A percentile compares a stretch with the other conserved stretches of the same genome.
Evolutionary conservation across 768 basidiomycete genomes (phyloP).

Genomic region (Tricholoma terreum): DNA sequence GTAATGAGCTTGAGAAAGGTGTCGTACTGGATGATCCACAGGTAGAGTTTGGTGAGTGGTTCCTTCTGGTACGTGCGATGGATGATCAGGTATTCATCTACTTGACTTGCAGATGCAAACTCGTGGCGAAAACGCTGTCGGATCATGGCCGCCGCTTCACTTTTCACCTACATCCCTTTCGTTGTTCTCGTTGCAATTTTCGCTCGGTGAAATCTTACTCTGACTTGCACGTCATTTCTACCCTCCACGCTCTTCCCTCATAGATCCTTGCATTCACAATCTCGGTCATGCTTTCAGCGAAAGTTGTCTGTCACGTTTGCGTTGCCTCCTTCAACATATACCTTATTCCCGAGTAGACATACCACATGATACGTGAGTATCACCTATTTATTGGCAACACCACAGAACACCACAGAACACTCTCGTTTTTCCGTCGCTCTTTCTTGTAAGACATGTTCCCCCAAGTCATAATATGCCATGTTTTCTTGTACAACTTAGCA

Average conservation of each 20-base stretch:
- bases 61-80: background rate
- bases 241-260: background rate
- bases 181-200: slow-evolving; percentile 72
- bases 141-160: slow-evolving; percentile 61
- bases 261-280: background rate
- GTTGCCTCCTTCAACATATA: background rate
- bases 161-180: slow-evolving; percentile 78
- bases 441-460: background rate
- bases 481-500: background rate
- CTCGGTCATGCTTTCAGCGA: background rate
- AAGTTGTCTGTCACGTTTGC: background rate
- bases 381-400: background rate
- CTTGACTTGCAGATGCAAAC: slow-evolving; percentile 51
- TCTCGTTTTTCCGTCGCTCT: background rate
- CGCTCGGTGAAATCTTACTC: slow-evolving; percentile 20
- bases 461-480: background rate
- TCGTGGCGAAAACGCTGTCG: slow-evolving; percentile 77
- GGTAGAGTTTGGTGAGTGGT: slow-evolving; percentile 64
- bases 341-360: background rate
- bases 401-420: background rate
- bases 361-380: background rate
- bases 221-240: background rate
- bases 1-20: slow-evolving; percentile 56
- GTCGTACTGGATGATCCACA: slow-evolving; percentile 79
- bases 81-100: background rate